Conservation (phyloP, 345 rosid genomes). For the Arabis hirsuta region DNA sequence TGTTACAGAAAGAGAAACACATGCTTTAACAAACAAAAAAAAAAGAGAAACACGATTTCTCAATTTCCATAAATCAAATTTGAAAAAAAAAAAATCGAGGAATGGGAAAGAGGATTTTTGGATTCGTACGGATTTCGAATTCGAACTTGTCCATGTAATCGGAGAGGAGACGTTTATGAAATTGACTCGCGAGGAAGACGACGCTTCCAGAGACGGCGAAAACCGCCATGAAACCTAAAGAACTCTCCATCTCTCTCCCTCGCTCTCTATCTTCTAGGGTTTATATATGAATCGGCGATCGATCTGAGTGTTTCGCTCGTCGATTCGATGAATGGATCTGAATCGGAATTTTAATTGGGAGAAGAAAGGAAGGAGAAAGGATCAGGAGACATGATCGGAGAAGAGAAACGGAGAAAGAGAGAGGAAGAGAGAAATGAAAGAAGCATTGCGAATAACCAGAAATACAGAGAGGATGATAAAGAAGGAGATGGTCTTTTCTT, state of each 20-base stretch:
- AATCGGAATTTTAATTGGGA: neutral
- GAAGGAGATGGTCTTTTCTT: neutral
- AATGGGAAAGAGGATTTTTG: neutral
- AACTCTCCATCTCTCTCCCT: conserved; percentile 47
- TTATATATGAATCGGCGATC: neutral
- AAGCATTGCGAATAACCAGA: conserved; percentile 25
- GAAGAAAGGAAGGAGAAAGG: neutral
- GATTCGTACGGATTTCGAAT: conserved; percentile 48
- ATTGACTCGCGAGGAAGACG: conserved; percentile 65
- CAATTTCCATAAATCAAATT: neutral
- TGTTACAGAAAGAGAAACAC: neutral
- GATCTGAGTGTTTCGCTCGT: too few species aligned
- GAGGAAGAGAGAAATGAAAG: conserved; percentile 32
- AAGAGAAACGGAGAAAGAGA: conserved; percentile 33
- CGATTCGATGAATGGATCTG: neutral
- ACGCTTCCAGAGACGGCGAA: conserved; percentile 90
- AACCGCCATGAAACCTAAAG: conserved; percentile 71
- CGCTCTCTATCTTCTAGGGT: conserved; percentile 47
- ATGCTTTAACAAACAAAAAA: too few species aligned
- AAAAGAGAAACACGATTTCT: neutral
- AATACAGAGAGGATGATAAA: conserved; percentile 24
- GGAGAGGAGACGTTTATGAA: conserved; percentile 78
- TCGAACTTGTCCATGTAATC: conserved; percentile 82
- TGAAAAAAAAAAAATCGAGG: neutral
- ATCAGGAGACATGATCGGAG: conserved; percentile 42